phyloP scores from a whole-genome alignment of 2,329 filamentous ascomycete species.

The Monosporascus sp. region DNA sequence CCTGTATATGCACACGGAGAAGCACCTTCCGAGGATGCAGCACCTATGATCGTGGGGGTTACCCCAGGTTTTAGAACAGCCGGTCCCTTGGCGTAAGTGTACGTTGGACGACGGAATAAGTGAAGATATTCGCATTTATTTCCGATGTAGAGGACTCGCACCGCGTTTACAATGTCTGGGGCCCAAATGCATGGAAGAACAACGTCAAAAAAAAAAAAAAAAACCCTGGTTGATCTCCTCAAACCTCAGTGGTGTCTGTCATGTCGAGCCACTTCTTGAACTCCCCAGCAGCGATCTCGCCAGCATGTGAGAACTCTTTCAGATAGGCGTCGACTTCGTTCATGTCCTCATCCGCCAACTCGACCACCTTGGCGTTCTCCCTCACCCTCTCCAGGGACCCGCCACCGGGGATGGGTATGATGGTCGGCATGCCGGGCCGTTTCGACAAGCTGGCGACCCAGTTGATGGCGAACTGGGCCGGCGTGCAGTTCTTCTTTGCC shows the following conservation, averaged over 20 bases:
- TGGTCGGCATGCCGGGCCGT: slow-evolving; percentile 32
- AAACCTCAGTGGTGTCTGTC: slow-evolving; percentile 1
- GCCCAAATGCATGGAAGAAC: no score
- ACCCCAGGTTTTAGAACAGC: no score
- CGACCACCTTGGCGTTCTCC: slow-evolving; percentile 38
- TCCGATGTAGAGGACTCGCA: no score
- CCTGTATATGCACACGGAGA: no score
- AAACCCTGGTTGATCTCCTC: background rate
- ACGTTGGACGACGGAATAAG: no score
- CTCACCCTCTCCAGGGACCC: slow-evolving; percentile 36
- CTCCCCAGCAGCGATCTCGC: slow-evolving; percentile 7
- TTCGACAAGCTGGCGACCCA: slow-evolving; percentile 16
- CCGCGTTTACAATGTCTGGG: no score
- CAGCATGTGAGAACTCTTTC: slow-evolving; percentile 24
- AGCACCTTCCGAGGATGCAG: no score
- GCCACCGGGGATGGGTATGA: slow-evolving; percentile 49
- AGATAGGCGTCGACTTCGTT: slow-evolving; percentile 32
- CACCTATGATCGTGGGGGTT: no score
- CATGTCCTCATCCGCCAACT: slow-evolving; percentile 30
- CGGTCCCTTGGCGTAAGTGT: no score
- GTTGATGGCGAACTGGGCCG: slow-evolving; percentile 17
- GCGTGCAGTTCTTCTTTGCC: slow-evolving; percentile 13
- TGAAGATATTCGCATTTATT: no score
- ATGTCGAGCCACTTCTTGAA: background rate
- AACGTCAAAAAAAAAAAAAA: no score